Evolutionary conservation across 371 early-diverging fungal species (phyloP).

Genomic region (Mucor lusitanicus): DNA sequence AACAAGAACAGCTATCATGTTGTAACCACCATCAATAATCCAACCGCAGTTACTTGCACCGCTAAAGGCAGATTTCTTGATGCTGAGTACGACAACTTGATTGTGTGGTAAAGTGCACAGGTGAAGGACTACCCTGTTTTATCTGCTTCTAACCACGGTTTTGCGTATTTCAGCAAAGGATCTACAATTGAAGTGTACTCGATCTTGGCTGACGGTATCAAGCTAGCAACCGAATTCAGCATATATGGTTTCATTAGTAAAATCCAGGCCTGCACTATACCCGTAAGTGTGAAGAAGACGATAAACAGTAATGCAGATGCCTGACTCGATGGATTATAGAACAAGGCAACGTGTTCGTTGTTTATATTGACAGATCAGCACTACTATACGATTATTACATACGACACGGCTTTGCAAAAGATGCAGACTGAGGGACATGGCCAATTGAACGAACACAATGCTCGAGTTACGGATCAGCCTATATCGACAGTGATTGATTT

Average conservation of each 20-base stretch:
- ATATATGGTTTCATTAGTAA: slow-evolving; percentile 65
- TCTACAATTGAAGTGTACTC: slow-evolving; percentile 64
- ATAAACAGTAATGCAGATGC: background rate
- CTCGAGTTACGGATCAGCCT: slow-evolving; percentile 10
- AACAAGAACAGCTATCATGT: slow-evolving; percentile 13
- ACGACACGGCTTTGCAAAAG: background rate
- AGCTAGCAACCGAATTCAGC: slow-evolving; percentile 52
- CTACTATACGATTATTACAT: slow-evolving; percentile 10
- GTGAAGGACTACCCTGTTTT: background rate
- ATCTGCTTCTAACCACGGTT: background rate
- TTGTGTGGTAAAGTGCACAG: slow-evolving; percentile 54
- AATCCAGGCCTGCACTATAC: slow-evolving; percentile 48
- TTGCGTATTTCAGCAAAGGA: slow-evolving; percentile 51
- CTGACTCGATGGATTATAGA: slow-evolving; percentile 1
- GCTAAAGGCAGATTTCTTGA: slow-evolving; percentile 57
- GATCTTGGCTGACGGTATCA: slow-evolving; percentile 45
- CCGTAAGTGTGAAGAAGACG: slow-evolving; percentile 30
- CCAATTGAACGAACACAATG: background rate
- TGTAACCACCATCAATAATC: slow-evolving; percentile 15
- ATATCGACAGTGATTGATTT: background rate
- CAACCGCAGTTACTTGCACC: slow-evolving; percentile 24
- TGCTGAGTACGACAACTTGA: slow-evolving; percentile 56
- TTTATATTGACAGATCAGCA: slow-evolving; percentile 23
- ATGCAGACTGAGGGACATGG: slow-evolving; percentile 16
- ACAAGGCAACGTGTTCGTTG: slow-evolving; percentile 9